Evolutionary conservation across 192 early-diverging fungal genomes (phyloP).

Genomic region (Umbelopsis ramanniana): DNA sequence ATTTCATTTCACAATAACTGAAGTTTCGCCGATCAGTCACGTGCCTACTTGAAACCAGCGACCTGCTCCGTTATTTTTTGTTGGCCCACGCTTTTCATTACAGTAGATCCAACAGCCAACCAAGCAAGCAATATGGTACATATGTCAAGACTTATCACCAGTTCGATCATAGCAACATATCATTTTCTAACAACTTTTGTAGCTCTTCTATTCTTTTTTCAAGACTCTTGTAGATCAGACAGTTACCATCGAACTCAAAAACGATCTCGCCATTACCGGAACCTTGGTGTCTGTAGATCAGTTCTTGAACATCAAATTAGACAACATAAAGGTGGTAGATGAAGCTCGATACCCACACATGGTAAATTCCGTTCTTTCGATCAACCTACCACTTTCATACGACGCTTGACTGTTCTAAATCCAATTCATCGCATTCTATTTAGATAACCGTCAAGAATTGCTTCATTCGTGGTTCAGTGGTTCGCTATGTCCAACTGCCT

Average conservation of each 20-base stretch:
- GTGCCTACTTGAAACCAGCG: neutral
- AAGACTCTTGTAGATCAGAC: slow-evolving; percentile 96
- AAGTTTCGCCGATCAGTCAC: neutral
- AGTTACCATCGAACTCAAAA: slow-evolving; percentile 98
- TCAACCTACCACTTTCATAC: neutral
- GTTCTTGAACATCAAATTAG: slow-evolving; percentile 98
- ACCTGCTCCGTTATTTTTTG: too few species aligned
- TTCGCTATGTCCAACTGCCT: slow-evolving; percentile 94
- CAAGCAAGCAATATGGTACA: slow-evolving; percentile 4
- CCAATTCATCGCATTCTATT: neutral
- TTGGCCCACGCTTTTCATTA: too few species aligned
- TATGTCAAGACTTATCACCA: neutral
- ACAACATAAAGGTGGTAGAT: slow-evolving; percentile 85
- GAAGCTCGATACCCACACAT: slow-evolving; percentile 95
- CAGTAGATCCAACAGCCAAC: too few species aligned
- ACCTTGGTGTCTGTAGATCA: slow-evolving; percentile 97
- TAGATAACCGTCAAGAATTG: slow-evolving; percentile 97
- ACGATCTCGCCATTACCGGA: slow-evolving; percentile 93
- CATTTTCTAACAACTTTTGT: neutral
- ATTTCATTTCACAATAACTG: neutral
- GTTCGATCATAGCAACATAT: neutral
- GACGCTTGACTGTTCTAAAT: neutral
- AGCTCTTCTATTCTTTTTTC: slow-evolving; percentile 99
- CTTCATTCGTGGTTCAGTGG: slow-evolving; percentile 98
- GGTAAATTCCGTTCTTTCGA: slow-evolving; percentile 53